Conservation (phyloP, 2,329 filamentous ascomycete species). For the Phaeophleospora eucalypticola region DNA sequence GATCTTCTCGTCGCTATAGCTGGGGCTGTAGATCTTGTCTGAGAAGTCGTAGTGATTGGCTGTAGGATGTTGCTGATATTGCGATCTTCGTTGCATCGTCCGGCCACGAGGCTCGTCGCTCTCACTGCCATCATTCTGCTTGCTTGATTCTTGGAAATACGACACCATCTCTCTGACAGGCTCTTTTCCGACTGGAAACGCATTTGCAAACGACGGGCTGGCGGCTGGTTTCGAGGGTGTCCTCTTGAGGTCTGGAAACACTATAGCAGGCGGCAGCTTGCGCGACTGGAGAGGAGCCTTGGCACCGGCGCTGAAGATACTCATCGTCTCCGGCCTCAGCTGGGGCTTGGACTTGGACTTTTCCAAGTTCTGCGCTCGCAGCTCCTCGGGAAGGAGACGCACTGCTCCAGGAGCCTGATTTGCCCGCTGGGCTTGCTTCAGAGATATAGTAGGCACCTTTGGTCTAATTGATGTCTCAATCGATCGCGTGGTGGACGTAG, state of each 20-base stretch:
- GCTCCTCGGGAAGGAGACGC: constrained; percentile 31
- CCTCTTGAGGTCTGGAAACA: constrained; percentile 17
- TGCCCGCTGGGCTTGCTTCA: constrained; percentile 26
- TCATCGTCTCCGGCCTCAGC: constrained; percentile 12
- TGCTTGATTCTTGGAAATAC: not conserved
- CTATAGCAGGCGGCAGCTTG: constrained; percentile 11
- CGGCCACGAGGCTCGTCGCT: constrained; percentile 19
- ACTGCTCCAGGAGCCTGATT: constrained; percentile 26
- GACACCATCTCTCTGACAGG: constrained; percentile 16
- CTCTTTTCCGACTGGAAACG: constrained; percentile 16
- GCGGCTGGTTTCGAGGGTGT: not conserved
- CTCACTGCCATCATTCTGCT: constrained; percentile 2
- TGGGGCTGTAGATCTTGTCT: too few relatives aligned
- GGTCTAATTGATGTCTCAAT: not conserved
- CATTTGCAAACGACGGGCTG: constrained; percentile 3
- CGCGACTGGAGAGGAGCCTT: constrained; percentile 1
- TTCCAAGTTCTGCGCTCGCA: constrained; percentile 22
- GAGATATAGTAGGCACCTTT: constrained; percentile 23
- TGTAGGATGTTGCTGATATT: too few relatives aligned
- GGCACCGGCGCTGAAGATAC: not conserved
- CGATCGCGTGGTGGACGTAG: too few relatives aligned
- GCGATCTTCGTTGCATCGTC: not conserved
- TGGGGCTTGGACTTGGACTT: constrained; percentile 19
- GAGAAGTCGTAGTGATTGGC: too few relatives aligned
- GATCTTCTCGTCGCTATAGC: too few relatives aligned